These are phyloP conservation scores for Cytidiella melzeri DNA, from an alignment of 768 basidiomycete genomes.

Conservation along the genomic window DNA sequence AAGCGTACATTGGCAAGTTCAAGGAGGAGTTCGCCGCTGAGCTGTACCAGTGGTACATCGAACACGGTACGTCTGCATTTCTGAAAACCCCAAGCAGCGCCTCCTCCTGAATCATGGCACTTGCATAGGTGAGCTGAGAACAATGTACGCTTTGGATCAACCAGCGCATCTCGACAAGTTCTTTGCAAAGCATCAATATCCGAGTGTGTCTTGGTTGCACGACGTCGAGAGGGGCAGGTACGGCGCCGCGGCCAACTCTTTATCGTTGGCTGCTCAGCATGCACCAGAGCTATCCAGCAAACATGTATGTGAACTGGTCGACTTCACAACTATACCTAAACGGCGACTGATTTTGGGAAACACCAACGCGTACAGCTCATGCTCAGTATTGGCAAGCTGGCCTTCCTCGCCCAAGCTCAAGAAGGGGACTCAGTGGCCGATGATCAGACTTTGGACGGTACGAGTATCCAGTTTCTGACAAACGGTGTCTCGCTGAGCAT, in stretches of 20 bases:
- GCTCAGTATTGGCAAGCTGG: slow-evolving; percentile 86
- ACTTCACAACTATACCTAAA: neutral
- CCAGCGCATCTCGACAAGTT: slow-evolving; percentile 63
- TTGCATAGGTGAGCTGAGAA: slow-evolving; percentile 64
- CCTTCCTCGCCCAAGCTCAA: slow-evolving; percentile 59
- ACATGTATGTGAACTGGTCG: slow-evolving; percentile 67
- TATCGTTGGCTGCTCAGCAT: slow-evolving; percentile 54
- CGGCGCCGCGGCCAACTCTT: slow-evolving; percentile 54
- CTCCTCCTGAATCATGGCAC: neutral
- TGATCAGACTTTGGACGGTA: slow-evolving; percentile 53
- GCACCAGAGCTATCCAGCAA: slow-evolving; percentile 60
- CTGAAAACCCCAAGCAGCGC: neutral
- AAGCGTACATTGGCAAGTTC: slow-evolving; percentile 70
- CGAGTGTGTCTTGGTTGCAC: slow-evolving; percentile 80
- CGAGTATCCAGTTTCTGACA: slow-evolving; percentile 7
- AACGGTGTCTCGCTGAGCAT: neutral
- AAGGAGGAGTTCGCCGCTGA: slow-evolving; percentile 82
- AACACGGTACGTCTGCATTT: slow-evolving; percentile 53
- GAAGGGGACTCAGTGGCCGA: slow-evolving; percentile 41
- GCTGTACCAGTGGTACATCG: slow-evolving; percentile 90
- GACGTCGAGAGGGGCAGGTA: slow-evolving; percentile 68
- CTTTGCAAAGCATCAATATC: slow-evolving; percentile 53
- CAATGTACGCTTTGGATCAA: slow-evolving; percentile 77
- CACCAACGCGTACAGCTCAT: slow-evolving; percentile 55
- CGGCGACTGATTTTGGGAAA: slow-evolving; percentile 4